Evolutionary conservation across 2,329 filamentous ascomycete species (phyloP).

Genomic region (Trichoderma breve): DNA sequence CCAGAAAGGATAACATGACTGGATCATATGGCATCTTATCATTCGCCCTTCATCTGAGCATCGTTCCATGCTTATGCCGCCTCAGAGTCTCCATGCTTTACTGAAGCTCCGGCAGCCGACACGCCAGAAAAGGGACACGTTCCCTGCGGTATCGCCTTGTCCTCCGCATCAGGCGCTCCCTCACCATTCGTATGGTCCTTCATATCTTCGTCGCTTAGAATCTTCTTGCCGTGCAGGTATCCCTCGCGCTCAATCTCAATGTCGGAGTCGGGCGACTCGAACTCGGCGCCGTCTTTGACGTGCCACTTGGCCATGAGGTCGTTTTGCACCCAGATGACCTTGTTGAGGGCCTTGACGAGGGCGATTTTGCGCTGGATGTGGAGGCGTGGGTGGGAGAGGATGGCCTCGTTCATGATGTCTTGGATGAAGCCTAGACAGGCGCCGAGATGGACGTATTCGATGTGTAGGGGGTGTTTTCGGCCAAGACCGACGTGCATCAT

Average conservation of each 20-base stretch:
- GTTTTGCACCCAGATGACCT: conserved; percentile 87
- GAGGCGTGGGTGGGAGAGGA: conserved; percentile 68
- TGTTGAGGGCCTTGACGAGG: conserved; percentile 71
- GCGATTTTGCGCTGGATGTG: conserved; percentile 67
- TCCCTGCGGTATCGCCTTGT: neutral
- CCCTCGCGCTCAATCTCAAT: conserved; percentile 60
- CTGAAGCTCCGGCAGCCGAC: neutral
- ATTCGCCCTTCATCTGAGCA: neutral
- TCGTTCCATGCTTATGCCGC: neutral
- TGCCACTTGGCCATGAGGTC: conserved; percentile 85
- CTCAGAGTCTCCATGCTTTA: neutral
- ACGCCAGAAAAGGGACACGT: conserved; percentile 17
- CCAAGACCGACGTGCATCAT: conserved; percentile 81
- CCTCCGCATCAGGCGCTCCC: neutral
- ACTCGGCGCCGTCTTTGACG: conserved; percentile 66
- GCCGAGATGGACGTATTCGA: conserved; percentile 79
- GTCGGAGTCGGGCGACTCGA: conserved; percentile 43
- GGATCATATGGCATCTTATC: neutral
- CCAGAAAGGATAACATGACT: neutral
- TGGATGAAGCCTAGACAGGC: conserved; percentile 71
- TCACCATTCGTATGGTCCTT: neutral
- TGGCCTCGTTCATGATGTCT: conserved; percentile 73
- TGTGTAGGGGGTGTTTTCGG: conserved; percentile 67
- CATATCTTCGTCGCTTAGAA: conserved; percentile 42
- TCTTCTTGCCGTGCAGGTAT: conserved; percentile 61